phyloP scores from a whole-genome alignment of 768 basidiomycete genomes.

The Leccinellum albellum region DNA sequence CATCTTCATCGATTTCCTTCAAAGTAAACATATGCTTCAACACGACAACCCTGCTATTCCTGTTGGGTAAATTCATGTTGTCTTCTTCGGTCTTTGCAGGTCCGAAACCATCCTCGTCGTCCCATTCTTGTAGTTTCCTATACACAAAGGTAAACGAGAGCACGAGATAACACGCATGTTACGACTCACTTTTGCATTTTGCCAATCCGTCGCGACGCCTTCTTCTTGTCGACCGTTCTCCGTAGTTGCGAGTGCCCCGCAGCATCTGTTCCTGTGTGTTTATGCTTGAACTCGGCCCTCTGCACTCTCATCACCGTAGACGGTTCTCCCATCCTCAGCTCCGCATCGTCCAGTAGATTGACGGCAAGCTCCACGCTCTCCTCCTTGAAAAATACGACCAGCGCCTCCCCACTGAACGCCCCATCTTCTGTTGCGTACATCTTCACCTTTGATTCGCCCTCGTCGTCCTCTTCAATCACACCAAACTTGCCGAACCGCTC shows the following conservation, averaged over 20 bases:
- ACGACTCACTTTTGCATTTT: slow-evolving; percentile 77
- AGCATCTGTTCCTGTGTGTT: slow-evolving; percentile 41
- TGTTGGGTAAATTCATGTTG: slow-evolving; percentile 40
- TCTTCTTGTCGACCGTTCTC: slow-evolving; percentile 75
- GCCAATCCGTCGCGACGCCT: slow-evolving; percentile 65
- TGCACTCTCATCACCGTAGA: slow-evolving; percentile 69
- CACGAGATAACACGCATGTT: not conserved
- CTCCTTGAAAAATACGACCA: slow-evolving; percentile 97
- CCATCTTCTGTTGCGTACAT: slow-evolving; percentile 89
- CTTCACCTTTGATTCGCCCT: slow-evolving; percentile 92
- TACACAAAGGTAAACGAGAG: not conserved
- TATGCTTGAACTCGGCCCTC: slow-evolving; percentile 77
- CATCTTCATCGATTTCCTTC: slow-evolving; percentile 80
- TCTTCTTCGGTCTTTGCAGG: slow-evolving; percentile 61
- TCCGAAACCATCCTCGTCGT: slow-evolving; percentile 90
- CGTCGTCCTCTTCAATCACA: slow-evolving; percentile 87
- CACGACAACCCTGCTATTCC: slow-evolving; percentile 79
- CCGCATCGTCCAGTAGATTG: slow-evolving; percentile 86
- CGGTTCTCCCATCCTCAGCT: slow-evolving; percentile 78
- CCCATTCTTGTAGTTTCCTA: slow-evolving; percentile 93
- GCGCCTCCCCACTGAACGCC: slow-evolving; percentile 86
- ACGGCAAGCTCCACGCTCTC: slow-evolving; percentile 87
- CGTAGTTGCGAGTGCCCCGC: slow-evolving; percentile 46
- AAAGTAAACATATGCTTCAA: slow-evolving; percentile 94
- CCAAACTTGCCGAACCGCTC: slow-evolving; percentile 90